Evolutionary conservation across 1,284 basidiomycete genomes (phyloP).

Genomic region (Lignosus rhinocerotis): DNA sequence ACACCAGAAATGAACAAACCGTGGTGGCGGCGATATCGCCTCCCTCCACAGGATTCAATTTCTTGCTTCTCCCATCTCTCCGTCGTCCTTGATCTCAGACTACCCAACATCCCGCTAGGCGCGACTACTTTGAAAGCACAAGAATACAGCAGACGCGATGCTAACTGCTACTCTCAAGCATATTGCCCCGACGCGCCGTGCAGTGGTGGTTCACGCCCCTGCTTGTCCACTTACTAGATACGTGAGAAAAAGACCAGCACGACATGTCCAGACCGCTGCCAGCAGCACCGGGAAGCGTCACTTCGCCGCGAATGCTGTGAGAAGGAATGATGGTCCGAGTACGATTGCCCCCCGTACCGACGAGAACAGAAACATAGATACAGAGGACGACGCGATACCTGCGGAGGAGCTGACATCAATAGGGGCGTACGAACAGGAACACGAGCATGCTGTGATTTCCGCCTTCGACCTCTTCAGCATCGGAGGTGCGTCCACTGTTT

Average conservation of each 20-base stretch:
- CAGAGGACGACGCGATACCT: conserved; percentile 19
- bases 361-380: conserved; percentile 4
- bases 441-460: conserved; percentile 93
- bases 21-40: background rate
- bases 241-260: background rate
- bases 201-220: background rate
- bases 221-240: background rate
- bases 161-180: background rate
- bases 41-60: background rate
- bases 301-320: conserved; percentile 2
- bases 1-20: conserved; percentile 1
- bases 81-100: background rate
- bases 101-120: background rate
- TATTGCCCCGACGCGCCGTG: background rate
- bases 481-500: conserved; percentile 55
- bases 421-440: conserved; percentile 30
- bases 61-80: background rate
- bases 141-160: background rate
- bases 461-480: conserved; percentile 95
- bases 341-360: background rate
- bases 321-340: conserved; percentile 2
- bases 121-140: background rate
- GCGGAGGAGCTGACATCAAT: conserved; percentile 26
- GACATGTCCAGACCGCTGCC: background rate
- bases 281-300: conserved; percentile 2